phyloP scores from a whole-genome alignment of 1,139 yeast genomes.

The Suhomyces taliae region DNA sequence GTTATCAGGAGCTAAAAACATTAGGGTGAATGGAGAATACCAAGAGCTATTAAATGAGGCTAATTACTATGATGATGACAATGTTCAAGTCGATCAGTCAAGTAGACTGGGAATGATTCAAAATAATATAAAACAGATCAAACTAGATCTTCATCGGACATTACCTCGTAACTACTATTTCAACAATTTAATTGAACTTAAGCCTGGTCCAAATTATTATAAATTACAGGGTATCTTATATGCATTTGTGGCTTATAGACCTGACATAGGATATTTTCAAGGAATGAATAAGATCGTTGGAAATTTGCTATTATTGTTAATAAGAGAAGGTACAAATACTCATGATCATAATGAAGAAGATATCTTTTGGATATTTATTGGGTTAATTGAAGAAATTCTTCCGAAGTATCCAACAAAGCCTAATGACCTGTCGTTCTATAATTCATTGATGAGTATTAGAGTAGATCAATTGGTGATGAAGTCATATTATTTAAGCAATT shows the following conservation, averaged over 20 bases:
- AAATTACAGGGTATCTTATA: conserved; percentile 50
- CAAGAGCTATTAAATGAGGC: conserved; percentile 26
- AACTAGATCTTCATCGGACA: conserved; percentile 56
- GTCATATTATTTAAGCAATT: conserved; percentile 21
- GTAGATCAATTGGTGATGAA: conserved; percentile 37
- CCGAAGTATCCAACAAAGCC: conserved; percentile 33
- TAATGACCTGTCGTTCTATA: conserved; percentile 14
- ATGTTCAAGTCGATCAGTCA: neutral
- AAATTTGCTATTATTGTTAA: conserved; percentile 42
- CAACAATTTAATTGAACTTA: conserved; percentile 34
- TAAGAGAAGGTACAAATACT: conserved; percentile 11
- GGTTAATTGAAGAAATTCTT: conserved; percentile 51
- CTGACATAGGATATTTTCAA: conserved; percentile 58
- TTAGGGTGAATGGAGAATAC: conserved; percentile 53
- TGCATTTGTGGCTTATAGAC: conserved; percentile 53
- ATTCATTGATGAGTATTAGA: conserved; percentile 42
- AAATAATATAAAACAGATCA: conserved; percentile 48
- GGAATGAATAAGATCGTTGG: conserved; percentile 67
- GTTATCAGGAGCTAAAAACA: conserved; percentile 50
- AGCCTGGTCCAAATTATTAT: conserved; percentile 55
- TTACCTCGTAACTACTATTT: conserved; percentile 58
- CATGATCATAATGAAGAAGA: conserved; percentile 44
- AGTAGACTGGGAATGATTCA: conserved; percentile 6
- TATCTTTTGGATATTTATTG: conserved; percentile 57
- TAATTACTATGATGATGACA: conserved; percentile 3